These are phyloP conservation scores for Apostasia ramifera DNA, from an alignment of 106 monocot species.

Conservation along the genomic window DNA sequence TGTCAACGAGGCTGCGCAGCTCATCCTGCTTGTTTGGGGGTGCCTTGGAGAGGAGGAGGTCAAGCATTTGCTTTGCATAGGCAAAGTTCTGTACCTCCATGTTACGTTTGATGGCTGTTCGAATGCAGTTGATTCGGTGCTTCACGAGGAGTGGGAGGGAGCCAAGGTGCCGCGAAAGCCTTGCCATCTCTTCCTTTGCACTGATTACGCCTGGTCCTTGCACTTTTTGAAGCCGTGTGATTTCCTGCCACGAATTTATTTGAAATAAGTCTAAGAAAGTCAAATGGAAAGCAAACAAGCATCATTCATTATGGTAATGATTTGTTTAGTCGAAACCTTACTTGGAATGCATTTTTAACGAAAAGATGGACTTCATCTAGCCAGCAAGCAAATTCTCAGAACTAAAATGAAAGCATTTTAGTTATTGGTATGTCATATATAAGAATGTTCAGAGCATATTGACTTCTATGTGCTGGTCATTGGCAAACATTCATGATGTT, in stretches of 20 bases:
- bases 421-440: too few species aligned
- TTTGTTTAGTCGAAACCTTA: too few species aligned
- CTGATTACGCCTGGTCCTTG: conserved; percentile 63
- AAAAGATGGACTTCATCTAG: too few species aligned
- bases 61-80: conserved; percentile 78
- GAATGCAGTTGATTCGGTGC: conserved; percentile 83
- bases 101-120: conserved; percentile 88
- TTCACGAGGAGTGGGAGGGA: conserved; percentile 86
- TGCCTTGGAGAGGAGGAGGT: conserved; percentile 83
- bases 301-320: too few species aligned
- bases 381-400: too few species aligned
- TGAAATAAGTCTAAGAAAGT: too few species aligned
- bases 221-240: conserved; percentile 73
- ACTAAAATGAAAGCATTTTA: too few species aligned
- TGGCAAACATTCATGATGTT: too few species aligned
- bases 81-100: conserved; percentile 96
- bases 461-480: too few species aligned
- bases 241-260: conserved; percentile 40
- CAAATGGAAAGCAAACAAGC: too few species aligned
- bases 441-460: too few species aligned
- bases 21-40: conserved; percentile 91
- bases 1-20: conserved; percentile 68
- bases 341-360: too few species aligned
- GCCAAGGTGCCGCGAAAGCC: conserved; percentile 80
- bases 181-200: conserved; percentile 94